Base-by-base conservation (phyloP, 1,284 basidiomycete genomes). In the Cutaneotrichosporon sp. region DNA sequence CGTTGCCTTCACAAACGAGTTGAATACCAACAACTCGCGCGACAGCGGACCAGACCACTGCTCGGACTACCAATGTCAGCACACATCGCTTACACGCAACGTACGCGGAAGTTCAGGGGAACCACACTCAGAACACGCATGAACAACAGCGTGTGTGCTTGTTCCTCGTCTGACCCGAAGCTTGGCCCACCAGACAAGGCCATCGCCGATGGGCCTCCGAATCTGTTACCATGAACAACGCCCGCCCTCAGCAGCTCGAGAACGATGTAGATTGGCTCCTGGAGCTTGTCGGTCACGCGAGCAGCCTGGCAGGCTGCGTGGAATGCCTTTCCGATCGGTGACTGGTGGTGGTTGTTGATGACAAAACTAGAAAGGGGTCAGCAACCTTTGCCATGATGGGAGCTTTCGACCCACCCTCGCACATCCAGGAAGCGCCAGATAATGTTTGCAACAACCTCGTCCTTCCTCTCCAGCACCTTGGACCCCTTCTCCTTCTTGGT, bases 341-440 rank as follows among this genome's bases (percentile, higher is more conserved):
- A 92, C 76, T 97, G 96, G 49, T 86, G 88, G 81, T 99, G 96
- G 16, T 89, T 81, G 14, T 82, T 86, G 77, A 90, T 92, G 73
- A 98, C 84, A 84, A 97, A 97, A n/a, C 73, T 75, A 59, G 16
- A 22, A 21, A 26, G 26, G 6, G n/a, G 47, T 38, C 7, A 60
- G 53, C 56, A 18, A 55, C 26, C 40, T 31, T 49, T 26, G 10
- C 50, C 8, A 26, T 21, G 2, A 7, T 16, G 4, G 13, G 8
- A 10, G 13, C 34, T 22, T 18, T 18, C 14, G 79, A 79, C 82
- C 78, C 81, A 94, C 90, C 93, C 93, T 80, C 96, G 85, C 62
- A 99, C 83, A 79, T 98, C 96, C 63, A 99, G 85, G 86, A 99
- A 97, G 55, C 96, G 87, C 95, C 95, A 98, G 68, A 99, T 90